Base-by-base conservation (phyloP, 73 alveolate species). In the Uronychia setigera region DNA sequence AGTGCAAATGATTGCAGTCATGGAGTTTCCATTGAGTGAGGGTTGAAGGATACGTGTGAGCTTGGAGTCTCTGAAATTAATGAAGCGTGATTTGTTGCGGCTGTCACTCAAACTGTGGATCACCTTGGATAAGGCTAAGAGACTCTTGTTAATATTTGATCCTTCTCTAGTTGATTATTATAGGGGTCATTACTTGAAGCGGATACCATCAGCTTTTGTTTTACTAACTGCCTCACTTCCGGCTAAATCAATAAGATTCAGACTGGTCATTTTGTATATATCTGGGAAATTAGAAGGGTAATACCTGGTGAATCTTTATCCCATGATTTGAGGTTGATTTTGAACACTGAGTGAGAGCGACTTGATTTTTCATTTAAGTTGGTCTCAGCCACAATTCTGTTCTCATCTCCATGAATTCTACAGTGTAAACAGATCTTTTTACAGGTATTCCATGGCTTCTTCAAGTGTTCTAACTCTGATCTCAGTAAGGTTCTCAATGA, bases 181-280 rank as follows among this genome's bases (percentile, higher is more conserved):
- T 11, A 5, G 5, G 78, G 84, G 0, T 91, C 92, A 26, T 80
- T 88, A 84, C 95, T 46, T 46, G 67, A 46, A 46, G n/a, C 67
- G 67, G 19, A 89, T 87, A 31, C 98, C 98, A 77, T 93, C 93
- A 32, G 97, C 92, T 83, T 94, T 93, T 34, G 99, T 94, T 80
- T 95, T 97, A 0, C 94, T 91, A 33, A 93, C 96, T 80, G 98
- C 97, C 88, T 97, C 99, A 89, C 98, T 89, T 13, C 99, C 99
- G 0, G 99, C 99, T 80, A 97, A 88, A 86, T 97, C 99, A 1
- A 97, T 96, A 67, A 97, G 85, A 86, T 92, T 95, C 32, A 97
- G 88, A 77, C 88, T 89, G 5, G 98, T 83, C 81, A 86, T 78
- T 58, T 88, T 85, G 75, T 1, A 34, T 29, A 76, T 1, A 29